Base-by-base conservation (phyloP, 1,284 basidiomycete genomes). In the Pseudozyma thailandica region DNA sequence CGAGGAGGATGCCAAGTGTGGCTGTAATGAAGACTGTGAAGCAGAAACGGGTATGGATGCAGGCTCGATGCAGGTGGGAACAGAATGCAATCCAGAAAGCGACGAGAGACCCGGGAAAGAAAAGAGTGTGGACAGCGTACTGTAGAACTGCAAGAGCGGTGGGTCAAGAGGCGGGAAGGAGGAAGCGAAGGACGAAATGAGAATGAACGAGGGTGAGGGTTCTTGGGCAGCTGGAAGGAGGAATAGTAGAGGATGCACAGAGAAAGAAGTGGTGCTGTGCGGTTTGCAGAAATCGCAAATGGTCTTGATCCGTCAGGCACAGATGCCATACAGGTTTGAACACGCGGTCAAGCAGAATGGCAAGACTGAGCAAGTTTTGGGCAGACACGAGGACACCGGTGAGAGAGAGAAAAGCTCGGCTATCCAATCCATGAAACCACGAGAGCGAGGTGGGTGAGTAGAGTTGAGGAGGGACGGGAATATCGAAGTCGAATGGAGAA, bases 391-490 rank as follows among this genome's bases (percentile, higher is more conserved):
- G 33, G 33, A 16, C 33, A 35, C 13, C 33, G 15, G n/a, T 7
- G 10, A 31, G 31, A 38, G 27, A 10, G 33, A 33, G 25, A 23
- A 18, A 44, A 27, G 28, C 46, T 56, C 53, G 46, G 39, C 23
- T 49, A 43, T 16, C 18, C 53, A 42, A 43, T 20, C 38, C 27
- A 43, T 16, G 38, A 33, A 56, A 42, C 53, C 53, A 56, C 53
- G 53, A 56, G 45, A 42, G 37, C 52, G 33, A 30, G 26, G n/a
- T 9, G n/a, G 27, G 26, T 23, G 16, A 31, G 49, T 4, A 25
- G 12, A 21, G 28, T 5, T n/a, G 25, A 20, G 31, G 12, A 27
- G 46, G 41, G 45, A 55, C 37, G 8, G 31, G n/a, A 28, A 23
- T 10, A 33, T 15, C 16, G 2, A 27, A 7, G 13, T 33, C 37